These are phyloP conservation scores for Pseudonitzschia pungens DNA, from an alignment of 108 stramenopile genomes.

Conservation along the genomic window DNA sequence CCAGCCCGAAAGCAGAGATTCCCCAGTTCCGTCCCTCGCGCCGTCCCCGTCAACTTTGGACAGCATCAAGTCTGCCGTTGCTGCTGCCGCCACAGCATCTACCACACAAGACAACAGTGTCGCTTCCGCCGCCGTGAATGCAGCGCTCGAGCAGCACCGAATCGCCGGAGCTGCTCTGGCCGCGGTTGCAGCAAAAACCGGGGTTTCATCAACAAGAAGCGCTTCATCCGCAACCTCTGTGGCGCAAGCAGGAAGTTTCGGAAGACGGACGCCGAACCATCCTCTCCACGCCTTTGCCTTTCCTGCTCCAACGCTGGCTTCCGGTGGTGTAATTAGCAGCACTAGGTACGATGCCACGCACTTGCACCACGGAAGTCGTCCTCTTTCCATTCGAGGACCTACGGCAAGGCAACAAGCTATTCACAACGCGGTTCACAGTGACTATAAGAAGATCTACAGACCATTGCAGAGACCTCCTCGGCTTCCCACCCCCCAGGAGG, in stretches of 20 bases:
- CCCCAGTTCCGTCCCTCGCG: background rate
- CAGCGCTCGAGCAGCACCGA: background rate
- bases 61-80: background rate
- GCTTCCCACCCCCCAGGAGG: slow-evolving; percentile 6
- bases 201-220: too few species aligned
- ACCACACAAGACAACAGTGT: background rate
- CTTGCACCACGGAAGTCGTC: background rate
- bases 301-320: background rate
- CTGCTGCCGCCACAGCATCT: background rate
- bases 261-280: too few species aligned
- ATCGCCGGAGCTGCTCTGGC: background rate
- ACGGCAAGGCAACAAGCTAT: slow-evolving; percentile 6
- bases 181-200: background rate
- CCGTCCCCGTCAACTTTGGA: background rate
- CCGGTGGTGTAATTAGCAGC: background rate
- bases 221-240: too few species aligned
- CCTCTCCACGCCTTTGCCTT: background rate
- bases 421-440: slow-evolving; percentile 4
- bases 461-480: background rate
- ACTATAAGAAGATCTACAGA: slow-evolving; percentile 12
- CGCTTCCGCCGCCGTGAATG: background rate
- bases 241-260: too few species aligned
- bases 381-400: background rate
- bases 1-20: background rate
- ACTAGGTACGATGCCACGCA: background rate